phyloP scores from a whole-genome alignment of 495 filamentous ascomycete genomes.

The Xylaria flabelliformis region DNA sequence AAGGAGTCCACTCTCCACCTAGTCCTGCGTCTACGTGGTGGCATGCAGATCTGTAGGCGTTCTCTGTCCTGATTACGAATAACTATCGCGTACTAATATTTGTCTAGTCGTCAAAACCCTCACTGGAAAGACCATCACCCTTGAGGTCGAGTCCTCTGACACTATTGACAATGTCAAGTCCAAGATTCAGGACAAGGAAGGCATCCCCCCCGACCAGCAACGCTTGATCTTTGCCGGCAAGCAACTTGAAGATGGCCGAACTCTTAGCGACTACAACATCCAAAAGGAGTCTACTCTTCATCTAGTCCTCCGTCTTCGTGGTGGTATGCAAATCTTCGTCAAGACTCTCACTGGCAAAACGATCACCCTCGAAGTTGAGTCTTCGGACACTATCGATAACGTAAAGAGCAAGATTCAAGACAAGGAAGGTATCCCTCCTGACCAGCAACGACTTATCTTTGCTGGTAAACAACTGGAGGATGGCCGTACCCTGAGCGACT shows the following conservation, averaged over 20 bases:
- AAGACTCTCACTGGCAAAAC: constrained; percentile 88
- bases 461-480: constrained; percentile 84
- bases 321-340: constrained; percentile 97
- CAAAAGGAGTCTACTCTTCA: constrained; percentile 98
- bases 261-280: constrained; percentile 95
- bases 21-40: constrained; percentile 96
- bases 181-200: constrained; percentile 90
- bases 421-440: constrained; percentile 98
- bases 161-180: constrained; percentile 95
- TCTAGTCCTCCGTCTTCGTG: constrained; percentile 94
- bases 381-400: constrained; percentile 91
- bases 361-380: constrained; percentile 90
- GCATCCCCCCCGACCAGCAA: constrained; percentile 93
- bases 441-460: constrained; percentile 99
- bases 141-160: constrained; percentile 94
- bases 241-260: constrained; percentile 84
- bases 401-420: constrained; percentile 96
- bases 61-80: background rate
- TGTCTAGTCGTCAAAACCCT: constrained; percentile 81
- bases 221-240: constrained; percentile 97
- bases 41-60: constrained; percentile 93
- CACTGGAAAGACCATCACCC: constrained; percentile 97
- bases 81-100: constrained; percentile 30
- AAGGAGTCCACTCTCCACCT: constrained; percentile 97
- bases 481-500: constrained; percentile 90